phyloP scores from a whole-genome alignment of 495 filamentous ascomycete species.

The Bacidia rubella region DNA sequence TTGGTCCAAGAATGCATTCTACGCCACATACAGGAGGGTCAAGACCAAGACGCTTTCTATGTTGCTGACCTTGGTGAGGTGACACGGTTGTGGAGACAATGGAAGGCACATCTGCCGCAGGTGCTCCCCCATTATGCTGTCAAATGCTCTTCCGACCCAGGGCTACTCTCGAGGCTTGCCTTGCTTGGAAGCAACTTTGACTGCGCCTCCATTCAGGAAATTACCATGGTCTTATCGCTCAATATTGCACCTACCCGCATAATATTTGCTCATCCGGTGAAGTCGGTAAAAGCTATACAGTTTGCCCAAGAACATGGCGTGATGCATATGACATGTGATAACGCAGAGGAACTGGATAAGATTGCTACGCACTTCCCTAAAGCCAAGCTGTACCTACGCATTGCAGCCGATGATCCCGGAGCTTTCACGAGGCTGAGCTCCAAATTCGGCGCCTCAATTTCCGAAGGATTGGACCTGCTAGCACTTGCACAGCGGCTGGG shows the following conservation, averaged over 20 bases:
- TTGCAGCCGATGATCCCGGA: slow-evolving; percentile 20
- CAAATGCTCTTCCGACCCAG: slow-evolving; percentile 26
- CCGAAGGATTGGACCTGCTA: slow-evolving; percentile 15
- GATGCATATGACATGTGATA: slow-evolving; percentile 24
- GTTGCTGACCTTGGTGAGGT: slow-evolving; percentile 19
- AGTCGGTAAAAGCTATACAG: slow-evolving; percentile 16
- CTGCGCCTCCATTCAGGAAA: slow-evolving; percentile 24
- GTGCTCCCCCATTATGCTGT: slow-evolving; percentile 22
- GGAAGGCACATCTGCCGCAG: slow-evolving; percentile 11
- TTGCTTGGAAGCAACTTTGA: slow-evolving; percentile 23
- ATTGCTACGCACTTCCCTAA: slow-evolving; percentile 20
- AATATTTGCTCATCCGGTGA: slow-evolving; percentile 26
- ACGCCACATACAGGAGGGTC: neutral
- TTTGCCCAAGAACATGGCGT: slow-evolving; percentile 19
- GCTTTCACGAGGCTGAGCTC: slow-evolving; percentile 19
- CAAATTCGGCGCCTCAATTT: slow-evolving; percentile 24
- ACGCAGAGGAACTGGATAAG: slow-evolving; percentile 24
- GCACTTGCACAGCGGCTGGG: slow-evolving; percentile 18
- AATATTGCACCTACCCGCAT: slow-evolving; percentile 23
- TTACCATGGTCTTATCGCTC: slow-evolving; percentile 19
- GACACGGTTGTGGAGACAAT: slow-evolving; percentile 10
- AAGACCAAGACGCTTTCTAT: slow-evolving; percentile 20
- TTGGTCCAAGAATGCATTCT: neutral
- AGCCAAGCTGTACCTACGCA: slow-evolving; percentile 21
- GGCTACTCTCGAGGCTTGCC: slow-evolving; percentile 19